These are phyloP conservation scores for Colletotrichum aenigma DNA, from an alignment of 2,329 filamentous ascomycete genomes.

Conservation along the genomic window DNA sequence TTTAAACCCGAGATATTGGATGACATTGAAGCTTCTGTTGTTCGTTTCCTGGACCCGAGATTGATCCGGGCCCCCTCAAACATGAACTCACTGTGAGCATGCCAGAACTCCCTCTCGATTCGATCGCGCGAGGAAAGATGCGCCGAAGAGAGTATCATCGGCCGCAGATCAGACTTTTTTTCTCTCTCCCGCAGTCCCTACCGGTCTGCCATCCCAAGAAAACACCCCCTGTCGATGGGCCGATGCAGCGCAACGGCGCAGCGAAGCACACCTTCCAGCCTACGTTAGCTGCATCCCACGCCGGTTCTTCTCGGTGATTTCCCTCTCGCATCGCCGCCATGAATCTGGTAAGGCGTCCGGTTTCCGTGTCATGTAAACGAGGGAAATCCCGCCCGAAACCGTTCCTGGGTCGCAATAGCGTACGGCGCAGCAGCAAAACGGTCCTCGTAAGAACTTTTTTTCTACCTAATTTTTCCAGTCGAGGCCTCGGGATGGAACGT, in stretches of 20 bases:
- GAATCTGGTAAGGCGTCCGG: not conserved
- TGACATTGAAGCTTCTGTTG: not conserved
- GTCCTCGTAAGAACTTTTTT: not conserved
- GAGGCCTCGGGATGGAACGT: not conserved
- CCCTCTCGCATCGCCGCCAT: not conserved
- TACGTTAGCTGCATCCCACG: not conserved
- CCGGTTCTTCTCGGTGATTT: not conserved
- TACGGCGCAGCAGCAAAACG: not conserved
- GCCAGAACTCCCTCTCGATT: not conserved
- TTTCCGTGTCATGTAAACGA: not conserved
- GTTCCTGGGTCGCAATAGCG: not conserved
- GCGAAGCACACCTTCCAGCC: not conserved
- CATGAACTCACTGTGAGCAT: not conserved
- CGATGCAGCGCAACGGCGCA: not conserved
- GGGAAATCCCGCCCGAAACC: not conserved
- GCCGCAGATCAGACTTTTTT: not conserved
- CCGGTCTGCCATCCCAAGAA: not conserved
- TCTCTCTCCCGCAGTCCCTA: not conserved
- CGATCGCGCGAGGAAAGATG: not conserved
- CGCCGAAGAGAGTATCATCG: not conserved
- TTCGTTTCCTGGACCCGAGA: not conserved
- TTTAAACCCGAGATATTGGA: not conserved
- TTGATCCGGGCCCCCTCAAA: not conserved
- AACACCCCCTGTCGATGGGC: not conserved
- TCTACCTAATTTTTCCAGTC: not conserved